These are phyloP conservation scores for Ammopiptanthus mongolicus DNA, from an alignment of 306 rosid genomes.

Conservation along the genomic window DNA sequence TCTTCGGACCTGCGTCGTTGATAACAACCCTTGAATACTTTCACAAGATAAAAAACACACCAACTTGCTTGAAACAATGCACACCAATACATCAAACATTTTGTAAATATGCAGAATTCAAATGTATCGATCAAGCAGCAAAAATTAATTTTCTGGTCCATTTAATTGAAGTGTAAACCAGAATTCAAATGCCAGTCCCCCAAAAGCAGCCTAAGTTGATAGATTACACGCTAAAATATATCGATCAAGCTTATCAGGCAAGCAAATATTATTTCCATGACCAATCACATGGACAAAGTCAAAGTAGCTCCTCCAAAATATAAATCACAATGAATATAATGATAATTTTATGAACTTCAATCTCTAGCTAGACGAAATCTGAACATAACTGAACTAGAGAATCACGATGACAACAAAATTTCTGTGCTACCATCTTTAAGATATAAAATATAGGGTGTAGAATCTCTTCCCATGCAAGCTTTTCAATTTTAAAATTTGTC, in stretches of 20 bases:
- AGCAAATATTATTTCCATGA: neutral
- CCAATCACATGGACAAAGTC: neutral
- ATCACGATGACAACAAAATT: neutral
- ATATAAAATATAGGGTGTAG: neutral
- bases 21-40: constrained; percentile 8
- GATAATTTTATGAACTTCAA: neutral
- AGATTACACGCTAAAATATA: neutral
- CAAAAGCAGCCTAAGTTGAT: neutral
- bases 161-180: neutral
- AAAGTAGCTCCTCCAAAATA: neutral
- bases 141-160: neutral
- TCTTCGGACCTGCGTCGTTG: constrained; percentile 55
- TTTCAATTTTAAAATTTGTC: neutral
- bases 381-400: neutral
- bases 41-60: neutral
- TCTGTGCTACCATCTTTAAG: neutral
- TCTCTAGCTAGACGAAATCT: constrained; percentile 5
- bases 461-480: constrained; percentile 1
- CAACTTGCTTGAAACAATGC: constrained; percentile 4
- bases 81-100: neutral
- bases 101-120: neutral
- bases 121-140: neutral
- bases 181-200: neutral
- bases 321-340: neutral
- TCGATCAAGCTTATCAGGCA: neutral